phyloP scores from a whole-genome alignment of 2,329 filamentous ascomycete genomes.

The Verticillium isaacii region DNA sequence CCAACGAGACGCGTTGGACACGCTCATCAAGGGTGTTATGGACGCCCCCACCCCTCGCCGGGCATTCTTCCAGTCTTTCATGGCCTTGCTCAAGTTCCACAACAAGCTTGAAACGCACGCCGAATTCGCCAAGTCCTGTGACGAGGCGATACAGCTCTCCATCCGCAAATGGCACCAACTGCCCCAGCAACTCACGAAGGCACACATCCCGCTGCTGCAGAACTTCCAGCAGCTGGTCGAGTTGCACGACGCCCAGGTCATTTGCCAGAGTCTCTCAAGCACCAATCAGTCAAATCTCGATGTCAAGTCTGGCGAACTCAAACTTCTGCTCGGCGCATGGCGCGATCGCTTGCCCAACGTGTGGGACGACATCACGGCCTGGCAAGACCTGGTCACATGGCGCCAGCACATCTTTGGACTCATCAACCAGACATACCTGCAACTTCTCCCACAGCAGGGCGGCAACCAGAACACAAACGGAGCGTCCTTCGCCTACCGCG shows the following conservation, averaged over 20 bases:
- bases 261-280: constrained; percentile 82
- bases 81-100: constrained; percentile 91
- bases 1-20: constrained; percentile 84
- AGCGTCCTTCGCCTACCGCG: constrained; percentile 92
- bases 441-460: constrained; percentile 72
- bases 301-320: constrained; percentile 90
- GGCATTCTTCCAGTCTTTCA: constrained; percentile 98
- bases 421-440: constrained; percentile 91
- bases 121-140: constrained; percentile 86
- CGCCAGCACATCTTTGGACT: constrained; percentile 97
- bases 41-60: constrained; percentile 92
- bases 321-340: constrained; percentile 91
- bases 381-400: constrained; percentile 99
- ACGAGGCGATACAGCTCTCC: constrained; percentile 94
- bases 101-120: constrained; percentile 74
- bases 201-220: constrained; percentile 89
- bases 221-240: constrained; percentile 98
- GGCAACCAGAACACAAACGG: constrained; percentile 68
- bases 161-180: constrained; percentile 99
- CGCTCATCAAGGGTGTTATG: constrained; percentile 93
- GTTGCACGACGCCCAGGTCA: constrained; percentile 93
- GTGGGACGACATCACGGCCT: constrained; percentile 99
- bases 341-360: constrained; percentile 92
- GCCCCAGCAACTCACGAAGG: constrained; percentile 88
- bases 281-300: constrained; percentile 86